Base-by-base conservation (phyloP, 495 filamentous ascomycete species). In the Daldinia vernicosa region DNA sequence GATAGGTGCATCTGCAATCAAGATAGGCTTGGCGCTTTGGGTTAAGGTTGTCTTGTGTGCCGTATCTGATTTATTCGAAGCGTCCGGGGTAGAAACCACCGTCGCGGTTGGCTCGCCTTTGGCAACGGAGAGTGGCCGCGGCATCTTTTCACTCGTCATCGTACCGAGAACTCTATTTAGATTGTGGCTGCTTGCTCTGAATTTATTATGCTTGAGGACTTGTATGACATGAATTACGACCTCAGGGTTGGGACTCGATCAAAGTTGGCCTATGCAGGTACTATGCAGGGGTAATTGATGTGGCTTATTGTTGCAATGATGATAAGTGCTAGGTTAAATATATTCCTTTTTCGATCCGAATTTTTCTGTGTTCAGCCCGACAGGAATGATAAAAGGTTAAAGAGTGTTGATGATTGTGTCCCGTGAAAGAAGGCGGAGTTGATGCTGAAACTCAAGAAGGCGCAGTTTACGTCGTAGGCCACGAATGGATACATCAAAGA, bases 401-500 rank as follows among this genome's bases (percentile, higher is more conserved):
- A 28, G 37, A 22, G 51, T 33, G 27, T 66, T 19, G 11, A 63
- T 27, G 24, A 35, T 59, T 39, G 35, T 33, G 27, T 58, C 28
- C 37, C 24, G 12, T 22, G 50, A 52, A 39, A 72, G 53, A 39
- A 8, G 28, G 30, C 47, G 54, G 40, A 65, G 32, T 55, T 51
- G 43, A 68, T 47, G 61, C 52, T 69, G 61, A 73, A 73, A 73
- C 70, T 37, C 60, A 60, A 59, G 47, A 60, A 40, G 50, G 64
- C 35, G 33, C 58, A 57, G 63, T 71, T 37, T 27, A 53, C 52
- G 17, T 61, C 33, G 30, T 33, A 45, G 52, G 24, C 15, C 37
- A 9, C 30, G 17, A 26, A 22, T 57, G 30, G 17, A 56, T 19
- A 17, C 15, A 57, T 53, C 50, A 27, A 15, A 30, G 50, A 27